These are phyloP conservation scores for Candida frijolesensis DNA, from an alignment of 1,139 yeast species.

Conservation along the genomic window DNA sequence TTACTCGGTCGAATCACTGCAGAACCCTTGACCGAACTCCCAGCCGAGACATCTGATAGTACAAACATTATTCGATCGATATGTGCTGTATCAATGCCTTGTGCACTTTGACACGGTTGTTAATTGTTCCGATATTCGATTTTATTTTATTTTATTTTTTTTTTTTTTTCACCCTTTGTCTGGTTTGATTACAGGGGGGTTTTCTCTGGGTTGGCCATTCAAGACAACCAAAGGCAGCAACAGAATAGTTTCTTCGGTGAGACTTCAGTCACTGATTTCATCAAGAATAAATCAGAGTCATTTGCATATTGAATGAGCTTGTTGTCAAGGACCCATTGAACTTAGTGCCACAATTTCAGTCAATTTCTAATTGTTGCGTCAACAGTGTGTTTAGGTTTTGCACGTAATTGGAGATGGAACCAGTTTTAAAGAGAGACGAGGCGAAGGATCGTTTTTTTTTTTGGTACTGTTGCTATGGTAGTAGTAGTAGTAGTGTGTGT, in stretches of 20 bases:
- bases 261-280: too few species aligned
- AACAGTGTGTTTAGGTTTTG: not conserved
- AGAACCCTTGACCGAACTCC: conserved; percentile 9
- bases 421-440: too few species aligned
- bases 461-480: too few species aligned
- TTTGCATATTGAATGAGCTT: too few species aligned
- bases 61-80: conserved; percentile 15
- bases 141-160: not conserved
- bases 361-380: not conserved
- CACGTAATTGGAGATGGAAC: not conserved
- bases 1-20: conserved; percentile 3
- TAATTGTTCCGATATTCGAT: not conserved
- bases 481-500: not conserved
- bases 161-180: too few species aligned
- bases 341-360: not conserved
- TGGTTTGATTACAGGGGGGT: too few species aligned
- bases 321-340: not conserved
- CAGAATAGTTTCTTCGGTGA: too few species aligned
- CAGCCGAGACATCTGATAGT: conserved; percentile 19
- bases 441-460: too few species aligned
- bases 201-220: too few species aligned
- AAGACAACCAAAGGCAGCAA: too few species aligned
- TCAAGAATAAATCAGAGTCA: too few species aligned
- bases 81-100: not conserved
- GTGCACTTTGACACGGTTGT: too few species aligned